These are phyloP conservation scores for Ophiognomonia clavigignenti-juglandacearum DNA, from an alignment of 2,329 filamentous ascomycete genomes.

Conservation along the genomic window DNA sequence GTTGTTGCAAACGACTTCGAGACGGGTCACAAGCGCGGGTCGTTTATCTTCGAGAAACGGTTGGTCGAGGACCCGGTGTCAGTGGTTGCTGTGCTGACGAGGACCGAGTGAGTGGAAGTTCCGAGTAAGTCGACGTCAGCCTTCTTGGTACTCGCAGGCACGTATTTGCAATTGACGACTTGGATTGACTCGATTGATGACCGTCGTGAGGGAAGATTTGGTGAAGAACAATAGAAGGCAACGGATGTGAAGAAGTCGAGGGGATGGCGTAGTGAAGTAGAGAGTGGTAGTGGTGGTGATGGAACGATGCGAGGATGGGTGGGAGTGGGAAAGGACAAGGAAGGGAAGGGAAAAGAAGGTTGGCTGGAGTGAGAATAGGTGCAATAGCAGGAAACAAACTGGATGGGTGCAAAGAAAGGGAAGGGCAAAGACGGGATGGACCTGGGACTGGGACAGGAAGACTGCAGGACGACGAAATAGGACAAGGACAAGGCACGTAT, in stretches of 20 bases:
- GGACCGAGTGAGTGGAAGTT: constrained; percentile 3
- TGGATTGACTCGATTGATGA: constrained; percentile 7
- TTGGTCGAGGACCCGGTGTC: constrained; percentile 8
- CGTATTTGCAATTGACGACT: too few species aligned
- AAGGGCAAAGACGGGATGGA: background rate
- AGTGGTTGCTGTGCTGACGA: constrained; percentile 7
- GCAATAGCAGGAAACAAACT: constrained; percentile 2
- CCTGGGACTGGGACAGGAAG: background rate
- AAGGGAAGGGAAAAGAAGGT: constrained; percentile 16
- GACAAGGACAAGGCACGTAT: constrained; percentile 11
- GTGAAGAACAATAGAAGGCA: background rate
- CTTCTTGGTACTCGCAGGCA: too few species aligned
- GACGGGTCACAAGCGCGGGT: constrained; percentile 9
- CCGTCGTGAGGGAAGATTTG: constrained; percentile 16
- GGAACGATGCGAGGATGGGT: constrained; percentile 14
- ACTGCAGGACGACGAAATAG: constrained; percentile 3
- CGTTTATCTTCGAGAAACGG: constrained; percentile 10
- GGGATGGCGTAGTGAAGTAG: constrained; percentile 15
- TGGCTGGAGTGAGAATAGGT: constrained; percentile 17
- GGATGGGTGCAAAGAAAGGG: background rate
- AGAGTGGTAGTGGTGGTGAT: constrained; percentile 5
- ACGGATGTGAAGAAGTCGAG: background rate
- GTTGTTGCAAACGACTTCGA: constrained; percentile 11
- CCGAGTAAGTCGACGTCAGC: constrained; percentile 9
- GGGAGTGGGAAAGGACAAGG: constrained; percentile 17